Evolutionary conservation across 2,329 filamentous ascomycete species (phyloP).

Genomic region (Diplocarpon mali): DNA sequence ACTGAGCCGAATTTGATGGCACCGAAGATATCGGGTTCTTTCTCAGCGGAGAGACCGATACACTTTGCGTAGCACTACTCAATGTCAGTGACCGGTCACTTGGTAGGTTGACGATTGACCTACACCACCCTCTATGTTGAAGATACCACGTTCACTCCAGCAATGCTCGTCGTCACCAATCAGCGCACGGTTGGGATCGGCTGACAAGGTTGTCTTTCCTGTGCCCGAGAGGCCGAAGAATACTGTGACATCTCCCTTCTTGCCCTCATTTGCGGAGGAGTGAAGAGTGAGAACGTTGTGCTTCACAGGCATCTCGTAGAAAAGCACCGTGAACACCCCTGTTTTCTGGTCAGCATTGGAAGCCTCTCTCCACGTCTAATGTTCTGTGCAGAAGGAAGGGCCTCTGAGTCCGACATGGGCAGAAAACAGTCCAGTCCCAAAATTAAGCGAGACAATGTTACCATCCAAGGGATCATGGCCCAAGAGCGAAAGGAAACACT

Average conservation of each 20-base stretch:
- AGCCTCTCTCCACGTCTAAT: background rate
- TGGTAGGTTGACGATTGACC: conserved; percentile 9
- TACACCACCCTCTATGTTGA: conserved; percentile 95
- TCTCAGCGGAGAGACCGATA: conserved; percentile 93
- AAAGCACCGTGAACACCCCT: conserved; percentile 91
- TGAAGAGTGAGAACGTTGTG: conserved; percentile 98
- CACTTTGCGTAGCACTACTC: conserved; percentile 86
- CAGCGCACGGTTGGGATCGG: conserved; percentile 88
- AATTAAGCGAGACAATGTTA: too few species aligned
- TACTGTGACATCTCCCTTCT: conserved; percentile 89
- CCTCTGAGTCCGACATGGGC: background rate
- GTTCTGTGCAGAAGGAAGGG: background rate
- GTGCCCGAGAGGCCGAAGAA: conserved; percentile 99
- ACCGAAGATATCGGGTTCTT: conserved; percentile 95
- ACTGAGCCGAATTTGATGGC: conserved; percentile 96
- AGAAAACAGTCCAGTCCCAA: background rate
- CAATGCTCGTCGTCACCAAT: conserved; percentile 99
- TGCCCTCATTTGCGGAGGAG: conserved; percentile 96
- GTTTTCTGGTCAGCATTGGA: background rate
- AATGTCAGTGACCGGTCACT: conserved; percentile 5
- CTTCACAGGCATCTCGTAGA: conserved; percentile 99
- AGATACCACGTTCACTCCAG: conserved; percentile 93
- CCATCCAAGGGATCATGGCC: too few species aligned
- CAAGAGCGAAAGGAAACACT: too few species aligned
- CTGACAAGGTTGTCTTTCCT: conserved; percentile 96